Conservation (phyloP, 768 basidiomycete genomes). For the Suillus subalutaceus region DNA sequence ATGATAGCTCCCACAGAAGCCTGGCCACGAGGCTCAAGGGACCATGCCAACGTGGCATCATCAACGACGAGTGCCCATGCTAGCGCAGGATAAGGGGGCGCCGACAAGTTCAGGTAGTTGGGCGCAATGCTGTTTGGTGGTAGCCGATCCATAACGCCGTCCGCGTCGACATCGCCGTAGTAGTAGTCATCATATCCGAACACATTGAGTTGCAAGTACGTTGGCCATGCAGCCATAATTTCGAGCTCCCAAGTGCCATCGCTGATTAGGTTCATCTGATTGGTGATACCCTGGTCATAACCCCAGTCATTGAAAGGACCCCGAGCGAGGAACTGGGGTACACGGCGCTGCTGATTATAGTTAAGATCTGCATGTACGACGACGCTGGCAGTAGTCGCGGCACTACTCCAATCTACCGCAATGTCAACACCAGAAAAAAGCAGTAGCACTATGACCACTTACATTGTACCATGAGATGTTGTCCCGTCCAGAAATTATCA, state of each 20-base stretch:
- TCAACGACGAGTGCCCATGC: conserved; percentile 86
- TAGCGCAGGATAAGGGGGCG: conserved; percentile 84
- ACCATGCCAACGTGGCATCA: conserved; percentile 78
- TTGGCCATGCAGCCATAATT: conserved; percentile 90
- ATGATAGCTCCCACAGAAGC: conserved; percentile 82
- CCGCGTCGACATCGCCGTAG: conserved; percentile 88
- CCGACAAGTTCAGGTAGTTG: conserved; percentile 91
- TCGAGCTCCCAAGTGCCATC: conserved; percentile 83
- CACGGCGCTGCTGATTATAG: conserved; percentile 65
- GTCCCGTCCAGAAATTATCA: conserved; percentile 72
- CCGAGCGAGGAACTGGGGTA: conserved; percentile 85
- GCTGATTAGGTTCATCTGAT: conserved; percentile 64
- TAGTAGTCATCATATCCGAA: conserved; percentile 91
- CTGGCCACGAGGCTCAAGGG: conserved; percentile 79
- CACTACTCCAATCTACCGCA: conserved; percentile 73
- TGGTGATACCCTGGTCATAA: conserved; percentile 78
- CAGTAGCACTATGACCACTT: conserved; percentile 26
- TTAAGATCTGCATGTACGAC: conserved; percentile 79
- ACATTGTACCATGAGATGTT: conserved; percentile 92
- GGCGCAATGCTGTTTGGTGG: conserved; percentile 86
- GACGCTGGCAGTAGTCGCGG: conserved; percentile 60
- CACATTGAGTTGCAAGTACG: conserved; percentile 87
- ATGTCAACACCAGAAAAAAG: not conserved
- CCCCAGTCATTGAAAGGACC: conserved; percentile 94
- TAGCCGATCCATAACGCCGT: conserved; percentile 87